Evolutionary conservation across 345 rosid genomes (phyloP), one percentile per base, ranked within the genome.

Genomic region (Brassica juncea): DNA sequence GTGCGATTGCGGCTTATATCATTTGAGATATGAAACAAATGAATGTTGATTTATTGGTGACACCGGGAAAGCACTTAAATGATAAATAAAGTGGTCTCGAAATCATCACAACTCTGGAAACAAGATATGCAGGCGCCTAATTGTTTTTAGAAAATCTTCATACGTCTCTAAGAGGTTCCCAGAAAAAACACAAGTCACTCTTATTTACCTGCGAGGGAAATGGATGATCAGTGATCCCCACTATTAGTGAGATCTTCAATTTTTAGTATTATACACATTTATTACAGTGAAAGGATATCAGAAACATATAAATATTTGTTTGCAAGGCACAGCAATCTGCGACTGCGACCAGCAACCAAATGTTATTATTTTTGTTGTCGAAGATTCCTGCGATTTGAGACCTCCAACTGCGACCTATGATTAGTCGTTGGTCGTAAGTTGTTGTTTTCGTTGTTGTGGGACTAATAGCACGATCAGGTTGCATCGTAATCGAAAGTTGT

Each of bases 81-180:
- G 21, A 19, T 19, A 19, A 19, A 19, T 19, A 19, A 19, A 19
- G 21, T 19, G 21, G 21, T 19, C 21, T 19, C 21, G 21, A 19
- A 19, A 31, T 39, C n/a, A 27, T 37, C 39, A n/a, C 66, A 71
- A 34, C 35, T 60, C 27, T 39, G 67, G 37, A 72, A 72, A 71
- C 66, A 72, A 27, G 57, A 58, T 23, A 72, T n/a, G 25, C 44
- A 60, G 15, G 60, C 3, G 15, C 72, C 12, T 35, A 47, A 68
- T 14, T 32, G 4, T 32, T 32, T 27, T 3, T 21, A 21, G 8
- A 34, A 57, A 11, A 11, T 57, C 4, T 58, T 25, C 34, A 21
- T 7, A 34, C 23, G 21, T 21, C 23, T 57, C 65, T 19, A 34
- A 21, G 74, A 57, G 11, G 58, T 8, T 27, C 11, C 21, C 34